Conservation (phyloP, 129 eudicot species). For the Artemisia argyi region DNA sequence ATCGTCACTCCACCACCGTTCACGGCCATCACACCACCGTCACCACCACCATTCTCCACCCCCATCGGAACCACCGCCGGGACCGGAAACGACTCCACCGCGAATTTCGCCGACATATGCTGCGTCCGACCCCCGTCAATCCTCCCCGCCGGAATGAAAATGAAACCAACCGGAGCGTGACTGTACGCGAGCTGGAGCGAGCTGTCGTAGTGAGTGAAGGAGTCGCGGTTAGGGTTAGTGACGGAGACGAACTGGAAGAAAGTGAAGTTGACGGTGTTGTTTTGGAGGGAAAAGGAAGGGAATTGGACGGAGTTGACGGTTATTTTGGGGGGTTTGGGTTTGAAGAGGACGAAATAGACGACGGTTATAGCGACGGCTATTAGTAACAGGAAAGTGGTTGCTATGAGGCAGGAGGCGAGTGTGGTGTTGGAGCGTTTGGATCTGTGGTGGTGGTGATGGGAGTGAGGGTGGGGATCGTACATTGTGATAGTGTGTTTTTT, state of each 20-base stretch:
- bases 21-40: conserved; percentile 51
- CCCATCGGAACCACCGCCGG: conserved; percentile 33
- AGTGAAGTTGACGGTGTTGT: conserved; percentile 86
- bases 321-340: conserved; percentile 73
- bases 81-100: conserved; percentile 64
- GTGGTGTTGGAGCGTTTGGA: conserved; percentile 60
- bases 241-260: conserved; percentile 93
- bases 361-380: conserved; percentile 39
- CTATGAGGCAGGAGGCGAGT: conserved; percentile 79
- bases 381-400: conserved; percentile 60
- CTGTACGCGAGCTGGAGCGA: conserved; percentile 80
- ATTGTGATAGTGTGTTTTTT: conserved; percentile 10
- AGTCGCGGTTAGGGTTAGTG: conserved; percentile 88
- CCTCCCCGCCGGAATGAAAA: conserved; percentile 87
- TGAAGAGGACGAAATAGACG: conserved; percentile 78
- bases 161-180: conserved; percentile 68
- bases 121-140: conserved; percentile 81
- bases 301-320: conserved; percentile 81
- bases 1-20: conserved; percentile 45
- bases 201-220: conserved; percentile 95
- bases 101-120: conserved; percentile 81
- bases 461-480: conserved; percentile 35
- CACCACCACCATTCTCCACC: neutral
- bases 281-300: conserved; percentile 74
- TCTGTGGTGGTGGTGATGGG: conserved; percentile 30